Percentiles rank a stretch among this genome's conserved stretches.
phyloP scores from a whole-genome alignment of 2,329 filamentous ascomycete species.

The Aurifilum marmelostoma region DNA sequence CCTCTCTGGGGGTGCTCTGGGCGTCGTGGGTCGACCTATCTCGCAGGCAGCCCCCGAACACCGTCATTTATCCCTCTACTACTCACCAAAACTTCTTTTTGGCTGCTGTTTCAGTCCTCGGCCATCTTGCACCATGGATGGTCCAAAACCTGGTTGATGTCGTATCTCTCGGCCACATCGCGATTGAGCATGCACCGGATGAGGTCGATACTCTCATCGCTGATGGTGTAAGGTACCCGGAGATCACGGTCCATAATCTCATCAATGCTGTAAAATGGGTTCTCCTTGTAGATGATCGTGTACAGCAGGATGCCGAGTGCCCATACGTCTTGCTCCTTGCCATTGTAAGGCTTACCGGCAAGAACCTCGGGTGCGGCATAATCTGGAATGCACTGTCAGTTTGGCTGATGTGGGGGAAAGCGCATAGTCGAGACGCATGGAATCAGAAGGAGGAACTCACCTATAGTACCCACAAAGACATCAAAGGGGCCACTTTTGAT shows the following conservation, averaged over 20 bases:
- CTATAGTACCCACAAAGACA: conserved; percentile 98
- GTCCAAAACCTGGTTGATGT: conserved; percentile 84
- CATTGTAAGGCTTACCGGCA: conserved; percentile 86
- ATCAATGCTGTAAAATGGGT: conserved; percentile 98
- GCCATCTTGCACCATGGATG: conserved; percentile 73
- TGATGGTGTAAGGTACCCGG: conserved; percentile 84
- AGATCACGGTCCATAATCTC: conserved; percentile 98
- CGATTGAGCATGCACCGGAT: conserved; percentile 91
- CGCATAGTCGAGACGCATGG: not conserved
- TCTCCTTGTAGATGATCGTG: conserved; percentile 99
- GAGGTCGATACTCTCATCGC: conserved; percentile 90
- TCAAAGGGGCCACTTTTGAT: conserved; percentile 98
- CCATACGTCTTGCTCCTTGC: conserved; percentile 98
- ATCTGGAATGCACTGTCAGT: conserved; percentile 57
- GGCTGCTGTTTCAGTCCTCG: conserved; percentile 8
- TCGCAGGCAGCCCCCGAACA: not conserved
- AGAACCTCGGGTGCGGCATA: conserved; percentile 98
- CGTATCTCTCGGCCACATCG: conserved; percentile 78
- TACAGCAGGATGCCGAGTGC: conserved; percentile 95
- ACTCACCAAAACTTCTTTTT: too few relatives aligned
- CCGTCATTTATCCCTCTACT: not conserved
- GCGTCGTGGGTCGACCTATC: not conserved
- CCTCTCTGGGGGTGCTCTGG: not conserved
- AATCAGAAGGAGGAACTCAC: conserved; percentile 54
- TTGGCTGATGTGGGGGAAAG: not conserved